phyloP scores from a whole-genome alignment of 1,284 basidiomycete genomes.

The Leccinum pachyderme region DNA sequence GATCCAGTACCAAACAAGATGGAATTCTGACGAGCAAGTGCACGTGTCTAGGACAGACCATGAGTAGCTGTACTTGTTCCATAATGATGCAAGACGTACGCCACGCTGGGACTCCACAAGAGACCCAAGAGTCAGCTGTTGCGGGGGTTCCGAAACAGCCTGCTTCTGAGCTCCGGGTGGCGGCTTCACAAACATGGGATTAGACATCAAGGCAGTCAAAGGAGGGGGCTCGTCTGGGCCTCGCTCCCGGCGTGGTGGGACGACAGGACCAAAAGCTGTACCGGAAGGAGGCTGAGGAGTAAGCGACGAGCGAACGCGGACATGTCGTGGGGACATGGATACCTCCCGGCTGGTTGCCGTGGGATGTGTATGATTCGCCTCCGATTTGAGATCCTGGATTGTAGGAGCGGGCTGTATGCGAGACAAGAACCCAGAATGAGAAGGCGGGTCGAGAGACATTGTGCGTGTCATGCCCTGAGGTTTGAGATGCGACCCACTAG shows the following conservation, averaged over 20 bases:
- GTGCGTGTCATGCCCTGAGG: constrained; percentile 45
- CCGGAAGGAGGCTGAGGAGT: constrained; percentile 66
- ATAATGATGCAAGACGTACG: constrained; percentile 38
- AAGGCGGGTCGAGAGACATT: constrained; percentile 63
- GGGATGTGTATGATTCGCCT: constrained; percentile 37
- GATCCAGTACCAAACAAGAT: constrained; percentile 45
- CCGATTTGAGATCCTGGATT: constrained; percentile 39
- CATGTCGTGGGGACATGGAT: constrained; percentile 45
- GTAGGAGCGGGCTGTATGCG: constrained; percentile 19
- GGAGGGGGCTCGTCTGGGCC: constrained; percentile 67
- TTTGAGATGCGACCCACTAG: constrained; percentile 26
- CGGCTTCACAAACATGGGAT: constrained; percentile 67
- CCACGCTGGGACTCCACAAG: constrained; percentile 55
- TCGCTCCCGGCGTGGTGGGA: constrained; percentile 39
- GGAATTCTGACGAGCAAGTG: constrained; percentile 49
- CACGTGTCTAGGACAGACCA: constrained; percentile 37
- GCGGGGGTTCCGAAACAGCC: constrained; percentile 31
- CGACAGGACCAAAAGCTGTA: constrained; percentile 45
- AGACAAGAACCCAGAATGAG: constrained; percentile 27
- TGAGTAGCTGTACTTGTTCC: constrained; percentile 5
- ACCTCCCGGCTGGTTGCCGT: constrained; percentile 37
- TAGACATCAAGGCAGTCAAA: constrained; percentile 52
- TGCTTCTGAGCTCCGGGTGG: constrained; percentile 42
- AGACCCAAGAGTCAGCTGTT: constrained; percentile 56
- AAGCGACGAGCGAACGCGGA: constrained; percentile 62